phyloP scores from a whole-genome alignment of 345 rosid genomes.

The Brassica napus region Da-Ae NC_063436.1:13187001-13187500 shows the following conservation, averaged over 20 bases:
- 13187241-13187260: conserved; percentile 60
- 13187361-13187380: conserved; percentile 56
- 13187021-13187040: background rate
- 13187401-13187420: conserved; percentile 94
- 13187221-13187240: conserved; percentile 82
- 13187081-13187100: background rate
- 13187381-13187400: conserved; percentile 94
- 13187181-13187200: conserved; percentile 93
- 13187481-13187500: conserved; percentile 40
- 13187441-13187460: conserved; percentile 65
- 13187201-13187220: conserved; percentile 91
- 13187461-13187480: conserved; percentile 88
- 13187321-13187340: conserved; percentile 79
- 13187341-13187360: conserved; percentile 79
- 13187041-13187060: background rate
- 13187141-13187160: conserved; percentile 7
- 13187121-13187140: background rate
- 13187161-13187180: conserved; percentile 58
- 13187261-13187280: conserved; percentile 74
- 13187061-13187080: background rate
- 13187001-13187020: background rate
- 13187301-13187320: conserved; percentile 86
- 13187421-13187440: conserved; percentile 81
- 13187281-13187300: conserved; percentile 92
- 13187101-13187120: background rate